Evolutionary conservation across 2,329 filamentous ascomycete genomes (phyloP), one percentile per base, ranked within the genome.

Genomic region (Ascochyta viciae-villosae): DNA sequence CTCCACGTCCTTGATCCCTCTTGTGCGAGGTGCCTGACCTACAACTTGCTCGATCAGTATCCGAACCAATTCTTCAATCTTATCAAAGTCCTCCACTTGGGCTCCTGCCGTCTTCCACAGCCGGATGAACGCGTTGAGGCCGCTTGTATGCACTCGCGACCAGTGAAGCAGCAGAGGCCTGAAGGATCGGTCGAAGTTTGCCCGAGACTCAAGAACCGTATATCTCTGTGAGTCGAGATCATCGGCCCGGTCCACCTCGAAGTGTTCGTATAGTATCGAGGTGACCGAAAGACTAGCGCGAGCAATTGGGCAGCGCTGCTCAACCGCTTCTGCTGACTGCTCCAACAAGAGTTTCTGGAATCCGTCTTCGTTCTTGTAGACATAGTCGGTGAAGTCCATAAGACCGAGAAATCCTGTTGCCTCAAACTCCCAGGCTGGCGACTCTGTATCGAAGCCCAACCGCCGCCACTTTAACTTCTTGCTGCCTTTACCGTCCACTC

Each of bases 331-430:
- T 6, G 88, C 87, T 3, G 91, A 89, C 76, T 99, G 95, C 76
- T 99, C 95, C 33, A 97, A 80, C 15, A 99, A 64, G 65, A 96
- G 82, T 77, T 96, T 97, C 73, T 96, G 93, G 66, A 96, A 98
- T 10, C 87, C 87, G 71, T 97, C 93, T 74, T 96, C 92, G 71
- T 96, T 89, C 72, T 92, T 96, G 69, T 90, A 86, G 44, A 96
- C 92, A 73, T 92, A 99, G 75, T 98, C 93, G 2, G 92, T 91
- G 68, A 99, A 77, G 74, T 99, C 95, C 93, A 99, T 98, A 86
- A 99, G 91, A 26, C 95, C 95, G 50, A 99, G 77, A 73, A 93
- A 98, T 0, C 95, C 95, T 26, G 90, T 89, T 35, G 86, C 81
- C 19, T 92, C 88, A 71, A 99, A 98, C 66, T 99, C 95, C 66